phyloP scores from a whole-genome alignment of 2,329 filamentous ascomycete species.

The Clathrospora elynae region DNA sequence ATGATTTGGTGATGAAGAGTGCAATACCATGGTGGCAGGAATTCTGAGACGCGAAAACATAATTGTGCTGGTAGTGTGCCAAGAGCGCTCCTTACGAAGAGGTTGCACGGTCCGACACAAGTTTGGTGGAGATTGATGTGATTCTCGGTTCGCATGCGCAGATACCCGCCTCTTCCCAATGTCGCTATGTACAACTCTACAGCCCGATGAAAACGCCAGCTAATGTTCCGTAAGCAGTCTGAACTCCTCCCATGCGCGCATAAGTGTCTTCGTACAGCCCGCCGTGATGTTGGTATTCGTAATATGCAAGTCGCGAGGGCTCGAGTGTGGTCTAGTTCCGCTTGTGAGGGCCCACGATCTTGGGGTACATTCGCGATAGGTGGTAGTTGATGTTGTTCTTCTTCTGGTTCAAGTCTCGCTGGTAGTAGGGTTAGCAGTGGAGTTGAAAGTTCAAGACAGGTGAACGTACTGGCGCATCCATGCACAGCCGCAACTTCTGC shows the following conservation, averaged over 20 bases:
- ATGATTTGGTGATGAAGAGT: neutral
- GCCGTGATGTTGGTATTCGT: conserved; percentile 28
- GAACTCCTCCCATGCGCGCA: conserved; percentile 27
- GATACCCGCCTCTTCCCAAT: conserved; percentile 8
- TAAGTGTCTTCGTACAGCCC: conserved; percentile 16
- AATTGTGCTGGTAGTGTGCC: conserved; percentile 1
- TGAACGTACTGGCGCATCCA: conserved; percentile 75
- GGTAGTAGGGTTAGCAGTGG: conserved; percentile 20
- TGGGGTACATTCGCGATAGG: conserved; percentile 74
- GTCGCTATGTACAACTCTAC: conserved; percentile 21
- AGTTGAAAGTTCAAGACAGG: neutral
- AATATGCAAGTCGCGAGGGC: conserved; percentile 29
- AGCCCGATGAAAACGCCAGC: conserved; percentile 23
- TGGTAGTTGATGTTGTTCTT: conserved; percentile 93
- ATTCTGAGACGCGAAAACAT: too few species aligned
- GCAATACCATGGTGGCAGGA: too few species aligned
- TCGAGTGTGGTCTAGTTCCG: conserved; percentile 54
- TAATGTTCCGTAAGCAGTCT: conserved; percentile 23
- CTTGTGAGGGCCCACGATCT: conserved; percentile 73
- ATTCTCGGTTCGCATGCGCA: neutral
- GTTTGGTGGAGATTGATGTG: neutral
- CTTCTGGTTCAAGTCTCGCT: conserved; percentile 63
- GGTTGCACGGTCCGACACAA: neutral
- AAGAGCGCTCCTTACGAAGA: conserved; percentile 4
- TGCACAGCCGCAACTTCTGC: conserved; percentile 67